These are phyloP conservation scores for Leucocoprinus leucothites DNA, from an alignment of 768 basidiomycete genomes.

Conservation along the genomic window DNA sequence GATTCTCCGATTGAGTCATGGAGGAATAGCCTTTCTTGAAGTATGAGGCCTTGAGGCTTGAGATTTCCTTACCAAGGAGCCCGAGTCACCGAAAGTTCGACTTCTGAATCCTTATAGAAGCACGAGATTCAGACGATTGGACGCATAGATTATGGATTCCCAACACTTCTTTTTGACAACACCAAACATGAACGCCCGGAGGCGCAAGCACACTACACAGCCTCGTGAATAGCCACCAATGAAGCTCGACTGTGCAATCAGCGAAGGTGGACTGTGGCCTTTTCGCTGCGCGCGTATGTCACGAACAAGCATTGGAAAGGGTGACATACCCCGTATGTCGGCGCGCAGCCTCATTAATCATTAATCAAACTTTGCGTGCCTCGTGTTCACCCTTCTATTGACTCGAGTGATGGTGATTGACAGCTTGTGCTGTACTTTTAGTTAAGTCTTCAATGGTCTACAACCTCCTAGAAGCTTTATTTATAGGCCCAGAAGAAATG, in stretches of 20 bases:
- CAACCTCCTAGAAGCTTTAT: background rate
- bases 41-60: background rate
- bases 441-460: background rate
- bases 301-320: too few relatives aligned
- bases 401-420: background rate
- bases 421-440: background rate
- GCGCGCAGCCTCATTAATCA: background rate
- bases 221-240: too few relatives aligned
- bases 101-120: constrained; percentile 10
- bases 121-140: too few relatives aligned
- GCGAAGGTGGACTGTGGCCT: too few relatives aligned
- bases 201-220: too few relatives aligned
- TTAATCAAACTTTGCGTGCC: background rate
- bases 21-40: too few relatives aligned
- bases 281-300: too few relatives aligned
- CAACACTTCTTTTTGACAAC: background rate
- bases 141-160: background rate
- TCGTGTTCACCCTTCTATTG: constrained; percentile 1
- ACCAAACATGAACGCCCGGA: background rate
- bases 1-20: too few relatives aligned
- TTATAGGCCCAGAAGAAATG: background rate
- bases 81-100: too few relatives aligned
- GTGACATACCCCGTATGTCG: too few relatives aligned
- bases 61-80: background rate
- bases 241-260: too few relatives aligned